Evolutionary conservation across 2,329 filamentous ascomycete genomes (phyloP).

Genomic region (Graphiopsis chlorocephala): DNA sequence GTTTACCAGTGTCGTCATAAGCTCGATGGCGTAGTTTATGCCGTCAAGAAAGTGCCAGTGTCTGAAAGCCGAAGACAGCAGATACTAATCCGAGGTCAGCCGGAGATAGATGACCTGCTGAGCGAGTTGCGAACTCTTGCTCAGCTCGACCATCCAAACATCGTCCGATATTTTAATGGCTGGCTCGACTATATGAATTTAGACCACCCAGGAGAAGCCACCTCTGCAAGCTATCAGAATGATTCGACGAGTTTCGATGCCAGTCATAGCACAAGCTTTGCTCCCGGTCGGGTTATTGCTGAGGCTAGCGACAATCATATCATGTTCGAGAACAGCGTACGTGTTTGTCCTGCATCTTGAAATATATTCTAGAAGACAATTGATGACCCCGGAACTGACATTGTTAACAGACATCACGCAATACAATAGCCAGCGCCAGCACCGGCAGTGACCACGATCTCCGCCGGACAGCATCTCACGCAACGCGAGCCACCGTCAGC

Average conservation of each 20-base stretch:
- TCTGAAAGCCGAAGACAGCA: slow-evolving; percentile 42
- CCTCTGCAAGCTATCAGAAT: not conserved
- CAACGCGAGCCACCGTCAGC: slow-evolving; percentile 21
- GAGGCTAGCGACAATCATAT: slow-evolving; percentile 30
- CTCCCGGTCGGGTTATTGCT: slow-evolving; percentile 19
- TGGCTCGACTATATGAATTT: slow-evolving; percentile 56
- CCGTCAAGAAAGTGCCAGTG: slow-evolving; percentile 62
- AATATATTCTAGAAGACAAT: not conserved
- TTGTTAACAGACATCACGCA: not conserved
- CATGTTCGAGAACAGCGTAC: slow-evolving; percentile 40
- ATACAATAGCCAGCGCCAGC: slow-evolving; percentile 18
- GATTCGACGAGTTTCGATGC: not conserved
- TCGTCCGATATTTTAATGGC: slow-evolving; percentile 64
- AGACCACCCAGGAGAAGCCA: not conserved
- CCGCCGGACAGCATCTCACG: slow-evolving; percentile 6
- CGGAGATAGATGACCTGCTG: slow-evolving; percentile 56
- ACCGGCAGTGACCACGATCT: not conserved
- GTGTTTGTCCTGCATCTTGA: not conserved
- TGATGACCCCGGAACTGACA: not conserved
- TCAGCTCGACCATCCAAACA: slow-evolving; percentile 61
- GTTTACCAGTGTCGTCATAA: slow-evolving; percentile 62
- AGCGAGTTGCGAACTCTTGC: slow-evolving; percentile 62
- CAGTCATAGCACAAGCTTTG: slow-evolving; percentile 18
- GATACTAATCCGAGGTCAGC: slow-evolving; percentile 51
- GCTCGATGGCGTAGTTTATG: slow-evolving; percentile 62